Evolutionary conservation across 2,329 filamentous ascomycete genomes (phyloP).

Genomic region (Dothiorella sarmentorum): DNA sequence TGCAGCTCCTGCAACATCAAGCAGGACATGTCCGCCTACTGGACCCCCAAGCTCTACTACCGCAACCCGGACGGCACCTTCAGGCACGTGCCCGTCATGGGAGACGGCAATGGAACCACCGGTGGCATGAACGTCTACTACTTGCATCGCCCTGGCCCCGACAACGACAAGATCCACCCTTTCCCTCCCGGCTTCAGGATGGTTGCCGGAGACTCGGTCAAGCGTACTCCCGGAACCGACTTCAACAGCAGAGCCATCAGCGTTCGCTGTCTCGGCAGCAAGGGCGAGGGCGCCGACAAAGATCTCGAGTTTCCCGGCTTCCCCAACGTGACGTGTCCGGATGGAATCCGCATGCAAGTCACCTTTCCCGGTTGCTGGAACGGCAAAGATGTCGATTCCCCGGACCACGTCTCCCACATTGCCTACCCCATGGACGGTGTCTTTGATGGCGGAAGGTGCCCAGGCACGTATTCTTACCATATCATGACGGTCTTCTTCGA

Average conservation of each 20-base stretch:
- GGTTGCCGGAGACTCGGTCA: conserved; percentile 61
- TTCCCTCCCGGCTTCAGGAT: conserved; percentile 72
- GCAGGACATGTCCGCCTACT: conserved; percentile 72
- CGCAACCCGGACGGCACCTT: conserved; percentile 59
- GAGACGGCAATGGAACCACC: conserved; percentile 37
- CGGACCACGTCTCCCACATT: conserved; percentile 63
- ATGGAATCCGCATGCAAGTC: conserved; percentile 62
- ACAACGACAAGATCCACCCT: conserved; percentile 63
- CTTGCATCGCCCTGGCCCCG: conserved; percentile 50
- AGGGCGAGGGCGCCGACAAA: not conserved
- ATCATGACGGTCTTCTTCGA: conserved; percentile 59
- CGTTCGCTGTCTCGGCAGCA: conserved; percentile 52
- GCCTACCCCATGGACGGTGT: conserved; percentile 51
- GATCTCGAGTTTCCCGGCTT: conserved; percentile 48
- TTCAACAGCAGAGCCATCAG: conserved; percentile 55
- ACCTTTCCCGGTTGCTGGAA: conserved; percentile 75
- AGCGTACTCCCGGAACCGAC: conserved; percentile 54
- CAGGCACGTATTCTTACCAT: conserved; percentile 50
- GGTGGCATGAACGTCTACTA: conserved; percentile 75
- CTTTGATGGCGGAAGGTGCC: conserved; percentile 53
- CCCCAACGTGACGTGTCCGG: conserved; percentile 61
- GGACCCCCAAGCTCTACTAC: conserved; percentile 71
- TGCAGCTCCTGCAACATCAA: conserved; percentile 68
- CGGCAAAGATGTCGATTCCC: conserved; percentile 53
- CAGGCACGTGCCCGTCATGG: conserved; percentile 58